These are phyloP conservation scores for Rhytidhysteron rufulum DNA, from an alignment of 2,329 filamentous ascomycete species.

Conservation along the genomic window DNA sequence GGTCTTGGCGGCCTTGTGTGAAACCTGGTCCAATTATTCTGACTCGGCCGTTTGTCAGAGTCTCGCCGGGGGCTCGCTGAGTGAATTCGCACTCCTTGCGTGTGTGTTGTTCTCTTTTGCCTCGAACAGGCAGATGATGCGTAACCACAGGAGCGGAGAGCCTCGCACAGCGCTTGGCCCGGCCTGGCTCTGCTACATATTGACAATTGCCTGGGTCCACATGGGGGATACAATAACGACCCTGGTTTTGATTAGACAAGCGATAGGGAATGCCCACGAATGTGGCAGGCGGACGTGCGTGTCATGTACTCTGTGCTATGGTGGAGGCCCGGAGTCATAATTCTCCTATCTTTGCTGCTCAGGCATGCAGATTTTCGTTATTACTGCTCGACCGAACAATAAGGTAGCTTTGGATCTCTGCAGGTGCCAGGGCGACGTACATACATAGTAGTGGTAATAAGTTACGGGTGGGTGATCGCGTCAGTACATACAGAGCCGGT, in stretches of 20 bases:
- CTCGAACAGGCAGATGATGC: constrained; percentile 3
- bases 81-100: constrained; percentile 15
- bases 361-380: not conserved
- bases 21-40: constrained; percentile 26
- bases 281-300: no score
- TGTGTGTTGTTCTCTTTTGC: constrained; percentile 4
- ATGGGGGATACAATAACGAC: no score
- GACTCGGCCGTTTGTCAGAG: constrained; percentile 29
- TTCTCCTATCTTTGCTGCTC: not conserved
- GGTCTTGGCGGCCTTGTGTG: constrained; percentile 30
- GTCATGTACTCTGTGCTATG: no score
- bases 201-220: no score
- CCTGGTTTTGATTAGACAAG: no score
- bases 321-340: no score
- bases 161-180: constrained; percentile 1
- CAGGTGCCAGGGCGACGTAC: no score
- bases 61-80: constrained; percentile 28
- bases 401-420: not conserved
- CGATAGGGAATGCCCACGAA: no score
- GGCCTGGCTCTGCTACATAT: constrained; percentile 7
- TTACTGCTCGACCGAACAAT: not conserved
- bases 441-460: not conserved
- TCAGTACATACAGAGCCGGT: no score
- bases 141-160: no score
- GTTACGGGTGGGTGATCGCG: not conserved